Percentiles rank a stretch among this genome's conserved stretches.
These are phyloP conservation scores for Backusella luteola DNA, from an alignment of 192 early-diverging fungal genomes.

Conservation along the genomic window DNA sequence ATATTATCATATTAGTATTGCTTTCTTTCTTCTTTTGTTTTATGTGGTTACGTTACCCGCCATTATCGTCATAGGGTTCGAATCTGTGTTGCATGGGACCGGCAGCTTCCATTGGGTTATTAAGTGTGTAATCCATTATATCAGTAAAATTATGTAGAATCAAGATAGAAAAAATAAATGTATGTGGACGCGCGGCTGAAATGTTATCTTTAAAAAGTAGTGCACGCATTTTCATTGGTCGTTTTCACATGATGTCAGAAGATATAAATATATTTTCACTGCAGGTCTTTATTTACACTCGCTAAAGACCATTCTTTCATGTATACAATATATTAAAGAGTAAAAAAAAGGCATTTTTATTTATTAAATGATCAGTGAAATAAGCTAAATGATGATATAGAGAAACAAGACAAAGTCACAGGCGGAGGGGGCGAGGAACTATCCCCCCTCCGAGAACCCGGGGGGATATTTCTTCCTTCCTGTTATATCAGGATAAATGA, in stretches of 20 bases:
- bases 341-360: not conserved
- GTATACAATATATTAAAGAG: not conserved
- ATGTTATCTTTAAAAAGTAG: not conserved
- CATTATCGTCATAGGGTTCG: slow-evolving; percentile 91
- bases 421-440: no score
- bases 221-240: not conserved
- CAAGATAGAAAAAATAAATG: not conserved
- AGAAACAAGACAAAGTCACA: no score
- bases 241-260: not conserved
- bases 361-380: not conserved
- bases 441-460: no score
- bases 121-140: slow-evolving; percentile 4
- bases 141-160: not conserved
- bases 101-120: slow-evolving; percentile 2
- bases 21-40: no score
- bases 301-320: not conserved
- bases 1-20: not conserved
- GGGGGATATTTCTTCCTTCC: no score
- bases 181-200: not conserved
- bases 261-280: not conserved
- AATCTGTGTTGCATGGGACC: slow-evolving; percentile 69
- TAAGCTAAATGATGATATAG: no score
- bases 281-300: no score
- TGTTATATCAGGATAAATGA: no score
- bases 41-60: slow-evolving; percentile 42